Evolutionary conservation across 2,329 filamentous ascomycete genomes (phyloP).

Genomic region (Botrytis medusae): DNA sequence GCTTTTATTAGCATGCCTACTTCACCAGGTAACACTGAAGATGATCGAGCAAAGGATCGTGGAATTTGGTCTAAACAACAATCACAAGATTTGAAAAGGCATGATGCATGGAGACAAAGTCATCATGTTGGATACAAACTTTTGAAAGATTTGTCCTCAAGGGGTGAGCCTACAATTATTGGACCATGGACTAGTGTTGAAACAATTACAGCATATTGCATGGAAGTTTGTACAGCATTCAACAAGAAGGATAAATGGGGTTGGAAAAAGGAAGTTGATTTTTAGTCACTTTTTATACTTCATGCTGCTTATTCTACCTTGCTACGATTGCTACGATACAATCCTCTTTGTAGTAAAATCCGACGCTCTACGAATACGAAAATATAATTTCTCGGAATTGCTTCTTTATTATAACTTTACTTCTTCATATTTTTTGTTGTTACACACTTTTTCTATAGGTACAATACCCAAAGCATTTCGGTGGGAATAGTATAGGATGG

Average conservation of each 20-base stretch:
- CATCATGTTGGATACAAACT: constrained; percentile 3
- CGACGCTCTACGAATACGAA: not conserved
- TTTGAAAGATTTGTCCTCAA: not conserved
- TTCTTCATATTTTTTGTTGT: constrained; percentile 11
- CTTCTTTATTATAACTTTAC: constrained; percentile 7
- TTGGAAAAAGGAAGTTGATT: constrained; percentile 22
- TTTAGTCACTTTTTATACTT: not conserved
- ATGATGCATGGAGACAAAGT: constrained; percentile 13
- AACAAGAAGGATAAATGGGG: constrained; percentile 22
- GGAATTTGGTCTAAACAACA: constrained; percentile 10
- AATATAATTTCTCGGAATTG: not conserved
- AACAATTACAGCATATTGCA: constrained; percentile 12
- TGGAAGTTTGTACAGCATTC: constrained; percentile 20
- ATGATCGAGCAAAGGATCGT: constrained; percentile 8
- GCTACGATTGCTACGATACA: not conserved
- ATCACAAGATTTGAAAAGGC: not conserved
- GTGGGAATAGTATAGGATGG: not conserved
- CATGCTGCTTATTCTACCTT: not conserved
- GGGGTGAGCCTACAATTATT: not conserved
- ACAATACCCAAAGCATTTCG: not conserved
- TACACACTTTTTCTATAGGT: constrained; percentile 3
- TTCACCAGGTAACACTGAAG: constrained; percentile 7
- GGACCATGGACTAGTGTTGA: constrained; percentile 21
- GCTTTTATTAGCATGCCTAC: not conserved
- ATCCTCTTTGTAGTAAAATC: not conserved